A percentile compares a stretch with the other conserved stretches of the same genome.
These are phyloP conservation scores for Flaveria bidentis DNA, from an alignment of 129 eudicot species.

Conservation along the genomic window DNA sequence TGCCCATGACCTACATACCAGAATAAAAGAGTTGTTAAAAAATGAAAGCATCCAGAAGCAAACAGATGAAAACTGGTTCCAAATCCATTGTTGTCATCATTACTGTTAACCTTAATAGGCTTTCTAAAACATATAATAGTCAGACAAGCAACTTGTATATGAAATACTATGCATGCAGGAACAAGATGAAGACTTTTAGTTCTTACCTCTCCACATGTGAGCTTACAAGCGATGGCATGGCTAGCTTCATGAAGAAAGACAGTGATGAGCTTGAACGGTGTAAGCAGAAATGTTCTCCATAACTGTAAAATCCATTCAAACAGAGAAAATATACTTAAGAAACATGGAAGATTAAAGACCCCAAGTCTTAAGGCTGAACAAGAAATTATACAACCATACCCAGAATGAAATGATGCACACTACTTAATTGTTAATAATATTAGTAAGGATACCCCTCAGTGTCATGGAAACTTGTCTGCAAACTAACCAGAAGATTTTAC, in stretches of 20 bases:
- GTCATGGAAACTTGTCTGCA: conserved; percentile 4
- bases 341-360: conserved; percentile 10
- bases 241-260: conserved; percentile 99
- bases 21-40: conserved; percentile 6
- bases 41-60: neutral
- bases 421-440: neutral
- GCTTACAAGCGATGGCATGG: conserved; percentile 95
- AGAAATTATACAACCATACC: neutral
- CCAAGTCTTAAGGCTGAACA: neutral
- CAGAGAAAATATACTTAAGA: neutral
- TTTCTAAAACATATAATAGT: neutral
- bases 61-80: neutral
- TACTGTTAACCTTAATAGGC: neutral
- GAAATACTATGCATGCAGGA: neutral
- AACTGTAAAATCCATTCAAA: conserved; percentile 45
- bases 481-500: neutral
- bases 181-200: conserved; percentile 6
- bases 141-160: neutral
- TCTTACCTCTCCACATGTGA: conserved; percentile 91
- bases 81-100: neutral
- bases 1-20: conserved; percentile 81
- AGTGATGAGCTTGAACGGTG: conserved; percentile 97
- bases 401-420: neutral
- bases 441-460: neutral
- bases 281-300: conserved; percentile 91